Evolutionary conservation across 345 rosid genomes (phyloP).

Genomic region (Citrus medica): DNA sequence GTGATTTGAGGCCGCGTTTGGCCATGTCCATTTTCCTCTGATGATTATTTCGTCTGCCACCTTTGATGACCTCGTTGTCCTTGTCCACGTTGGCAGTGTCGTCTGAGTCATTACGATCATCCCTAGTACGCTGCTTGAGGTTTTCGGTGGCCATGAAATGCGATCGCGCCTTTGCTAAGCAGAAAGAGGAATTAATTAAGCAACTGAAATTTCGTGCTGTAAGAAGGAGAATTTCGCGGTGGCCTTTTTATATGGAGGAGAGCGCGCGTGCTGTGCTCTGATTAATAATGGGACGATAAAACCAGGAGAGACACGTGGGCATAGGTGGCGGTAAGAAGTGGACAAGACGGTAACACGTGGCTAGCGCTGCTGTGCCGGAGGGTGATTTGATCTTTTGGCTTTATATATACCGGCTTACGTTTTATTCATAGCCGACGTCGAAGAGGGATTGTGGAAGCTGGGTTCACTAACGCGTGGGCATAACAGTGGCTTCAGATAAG

Average conservation of each 20-base stretch:
- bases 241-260: neutral
- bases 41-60: conserved; percentile 19
- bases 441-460: neutral
- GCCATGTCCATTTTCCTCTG: conserved; percentile 52
- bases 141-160: conserved; percentile 50
- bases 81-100: conserved; percentile 12
- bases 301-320: conserved; percentile 34
- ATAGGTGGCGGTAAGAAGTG: conserved; percentile 17
- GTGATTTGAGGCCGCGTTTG: conserved; percentile 64
- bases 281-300: conserved; percentile 5
- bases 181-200: neutral
- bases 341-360: conserved; percentile 24
- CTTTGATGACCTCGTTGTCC: conserved; percentile 2
- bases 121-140: conserved; percentile 48
- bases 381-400: no score
- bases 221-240: conserved; percentile 20
- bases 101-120: conserved; percentile 13
- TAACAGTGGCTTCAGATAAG: neutral
- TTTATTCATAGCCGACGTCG: neutral
- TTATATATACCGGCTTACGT: neutral
- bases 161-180: neutral
- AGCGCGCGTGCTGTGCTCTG: neutral
- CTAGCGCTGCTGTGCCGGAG: neutral
- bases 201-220: neutral
- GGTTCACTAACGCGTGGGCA: neutral